Conservation (phyloP, 2,329 filamentous ascomycete genomes). For the Tolypocladium album region DNA sequence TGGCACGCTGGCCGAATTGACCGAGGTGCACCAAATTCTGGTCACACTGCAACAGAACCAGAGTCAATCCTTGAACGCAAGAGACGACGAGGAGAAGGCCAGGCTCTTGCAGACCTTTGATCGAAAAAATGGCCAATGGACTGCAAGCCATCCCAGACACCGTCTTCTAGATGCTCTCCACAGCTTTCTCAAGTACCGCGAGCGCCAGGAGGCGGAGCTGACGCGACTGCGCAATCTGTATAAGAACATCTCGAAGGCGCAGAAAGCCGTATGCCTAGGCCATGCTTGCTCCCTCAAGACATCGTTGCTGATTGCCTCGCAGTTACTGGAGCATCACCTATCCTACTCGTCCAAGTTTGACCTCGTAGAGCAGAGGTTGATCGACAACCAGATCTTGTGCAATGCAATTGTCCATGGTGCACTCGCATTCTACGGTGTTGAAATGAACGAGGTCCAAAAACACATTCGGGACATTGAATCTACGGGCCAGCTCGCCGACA, state of each 20-base stretch:
- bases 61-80: slow-evolving; percentile 7
- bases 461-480: slow-evolving; percentile 28
- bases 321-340: slow-evolving; percentile 44
- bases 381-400: slow-evolving; percentile 33
- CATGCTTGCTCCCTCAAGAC: neutral
- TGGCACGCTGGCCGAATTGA: neutral
- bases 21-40: slow-evolving; percentile 15
- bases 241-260: slow-evolving; percentile 20
- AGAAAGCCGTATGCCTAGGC: slow-evolving; percentile 15
- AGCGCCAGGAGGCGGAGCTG: slow-evolving; percentile 24
- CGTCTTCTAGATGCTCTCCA: slow-evolving; percentile 28
- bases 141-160: slow-evolving; percentile 24
- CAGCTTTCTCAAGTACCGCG: slow-evolving; percentile 23
- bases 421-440: slow-evolving; percentile 34
- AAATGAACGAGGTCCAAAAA: slow-evolving; percentile 29
- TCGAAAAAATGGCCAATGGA: slow-evolving; percentile 19
- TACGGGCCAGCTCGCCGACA: slow-evolving; percentile 28
- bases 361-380: slow-evolving; percentile 29
- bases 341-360: slow-evolving; percentile 45
- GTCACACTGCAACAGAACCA: slow-evolving; percentile 14
- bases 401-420: slow-evolving; percentile 32
- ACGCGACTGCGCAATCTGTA: slow-evolving; percentile 24
- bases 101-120: slow-evolving; percentile 18
- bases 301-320: neutral
- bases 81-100: slow-evolving; percentile 19